Evolutionary conservation across 1,284 basidiomycete species (phyloP).

Genomic region (Trametes pubescens): DNA sequence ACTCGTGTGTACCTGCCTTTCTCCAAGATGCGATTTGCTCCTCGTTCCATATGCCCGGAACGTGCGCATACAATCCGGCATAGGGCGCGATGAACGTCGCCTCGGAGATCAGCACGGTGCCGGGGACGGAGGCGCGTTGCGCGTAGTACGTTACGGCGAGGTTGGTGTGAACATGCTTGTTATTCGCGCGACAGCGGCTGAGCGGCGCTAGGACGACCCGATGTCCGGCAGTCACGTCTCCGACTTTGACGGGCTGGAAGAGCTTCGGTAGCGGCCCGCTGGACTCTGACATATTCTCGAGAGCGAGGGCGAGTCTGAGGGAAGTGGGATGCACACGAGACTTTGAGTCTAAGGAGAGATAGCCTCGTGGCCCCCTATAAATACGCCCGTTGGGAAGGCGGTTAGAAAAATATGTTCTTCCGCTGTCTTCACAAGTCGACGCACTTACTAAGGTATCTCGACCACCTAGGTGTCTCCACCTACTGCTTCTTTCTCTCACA

Average conservation of each 20-base stretch:
- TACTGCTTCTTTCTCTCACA: not conserved
- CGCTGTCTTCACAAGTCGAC: not conserved
- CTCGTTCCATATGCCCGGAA: slow-evolving; percentile 54
- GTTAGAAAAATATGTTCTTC: not conserved
- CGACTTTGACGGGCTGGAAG: slow-evolving; percentile 55
- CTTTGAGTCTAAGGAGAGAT: not conserved
- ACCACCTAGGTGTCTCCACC: not conserved
- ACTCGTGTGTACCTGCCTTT: slow-evolving; percentile 39
- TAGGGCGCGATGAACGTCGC: slow-evolving; percentile 52
- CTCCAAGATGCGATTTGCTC: slow-evolving; percentile 59
- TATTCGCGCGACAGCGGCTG: slow-evolving; percentile 49
- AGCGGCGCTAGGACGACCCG: slow-evolving; percentile 59
- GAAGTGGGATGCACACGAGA: not conserved
- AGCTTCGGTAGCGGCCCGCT: slow-evolving; percentile 39
- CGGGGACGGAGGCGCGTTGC: slow-evolving; percentile 53
- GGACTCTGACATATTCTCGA: not conserved
- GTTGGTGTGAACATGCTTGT: slow-evolving; percentile 39
- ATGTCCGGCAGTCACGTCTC: slow-evolving; percentile 49
- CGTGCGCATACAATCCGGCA: slow-evolving; percentile 45
- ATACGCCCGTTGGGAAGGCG: not conserved
- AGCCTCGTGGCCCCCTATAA: not conserved
- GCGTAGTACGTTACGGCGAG: slow-evolving; percentile 55
- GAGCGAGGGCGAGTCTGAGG: not conserved
- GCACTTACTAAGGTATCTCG: not conserved
- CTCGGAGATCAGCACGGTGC: slow-evolving; percentile 59